Conservation (phyloP, 2,329 filamentous ascomycete genomes). For the Neopestalotiopsis clavispora region DNA sequence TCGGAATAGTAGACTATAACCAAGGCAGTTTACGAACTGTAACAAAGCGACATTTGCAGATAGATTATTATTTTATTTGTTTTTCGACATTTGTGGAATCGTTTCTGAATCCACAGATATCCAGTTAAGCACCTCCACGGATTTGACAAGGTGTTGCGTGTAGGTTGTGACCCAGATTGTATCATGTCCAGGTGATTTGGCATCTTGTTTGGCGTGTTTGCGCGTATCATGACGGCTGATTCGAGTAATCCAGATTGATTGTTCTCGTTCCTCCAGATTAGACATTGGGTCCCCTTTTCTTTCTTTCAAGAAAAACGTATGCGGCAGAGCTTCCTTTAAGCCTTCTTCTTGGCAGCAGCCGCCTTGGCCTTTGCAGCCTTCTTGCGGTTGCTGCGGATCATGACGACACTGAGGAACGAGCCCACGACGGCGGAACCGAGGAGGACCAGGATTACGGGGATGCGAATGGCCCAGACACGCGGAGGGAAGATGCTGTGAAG, state of each 20-base stretch:
- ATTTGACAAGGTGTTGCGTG: background rate
- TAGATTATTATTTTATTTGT: conserved; percentile 3
- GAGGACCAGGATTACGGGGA: conserved; percentile 94
- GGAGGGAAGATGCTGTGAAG: conserved; percentile 95
- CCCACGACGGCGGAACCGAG: conserved; percentile 92
- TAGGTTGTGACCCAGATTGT: background rate
- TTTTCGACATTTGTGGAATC: background rate
- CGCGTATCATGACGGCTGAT: background rate
- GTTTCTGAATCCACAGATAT: background rate
- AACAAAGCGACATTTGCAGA: background rate
- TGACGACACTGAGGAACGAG: conserved; percentile 93
- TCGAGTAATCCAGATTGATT: background rate
- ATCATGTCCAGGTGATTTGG: background rate
- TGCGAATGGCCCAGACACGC: conserved; percentile 97
- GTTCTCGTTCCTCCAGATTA: background rate
- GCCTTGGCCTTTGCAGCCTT: conserved; percentile 93
- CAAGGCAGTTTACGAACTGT: background rate
- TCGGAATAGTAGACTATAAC: background rate
- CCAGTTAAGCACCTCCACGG: background rate
- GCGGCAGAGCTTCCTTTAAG: conserved; percentile 47
- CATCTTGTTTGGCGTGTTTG: background rate
- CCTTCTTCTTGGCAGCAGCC: conserved; percentile 81
- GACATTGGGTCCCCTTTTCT: background rate
- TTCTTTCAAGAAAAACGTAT: conserved; percentile 2
- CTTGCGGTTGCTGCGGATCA: conserved; percentile 99